These are phyloP conservation scores for Candida coquimbonensis DNA, from an alignment of 805 yeast genomes.

Conservation along the genomic window DNA sequence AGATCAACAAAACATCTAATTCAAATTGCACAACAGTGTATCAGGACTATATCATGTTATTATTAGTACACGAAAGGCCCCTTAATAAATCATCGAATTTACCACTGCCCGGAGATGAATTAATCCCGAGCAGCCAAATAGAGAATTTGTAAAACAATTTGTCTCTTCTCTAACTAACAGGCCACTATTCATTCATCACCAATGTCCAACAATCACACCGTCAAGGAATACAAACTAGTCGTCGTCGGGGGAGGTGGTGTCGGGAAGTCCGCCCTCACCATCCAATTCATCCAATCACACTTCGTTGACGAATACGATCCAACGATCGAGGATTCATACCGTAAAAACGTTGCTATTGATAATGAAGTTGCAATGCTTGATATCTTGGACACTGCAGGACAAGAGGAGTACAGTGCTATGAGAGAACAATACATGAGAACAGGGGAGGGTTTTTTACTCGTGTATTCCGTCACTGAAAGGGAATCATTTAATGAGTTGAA, in stretches of 20 bases:
- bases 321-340: slow-evolving; percentile 87
- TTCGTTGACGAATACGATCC: slow-evolving; percentile 98
- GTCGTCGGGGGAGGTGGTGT: slow-evolving; percentile 99
- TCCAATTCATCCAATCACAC: slow-evolving; percentile 88
- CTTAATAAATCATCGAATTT: too few relatives aligned
- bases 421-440: slow-evolving; percentile 93
- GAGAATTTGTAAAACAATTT: too few relatives aligned
- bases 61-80: too few relatives aligned
- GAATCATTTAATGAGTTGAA: slow-evolving; percentile 80
- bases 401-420: slow-evolving; percentile 92
- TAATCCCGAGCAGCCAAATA: too few relatives aligned
- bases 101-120: too few relatives aligned
- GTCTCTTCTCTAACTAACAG: too few relatives aligned
- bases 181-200: background rate
- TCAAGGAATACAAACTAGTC: slow-evolving; percentile 82
- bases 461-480: slow-evolving; percentile 80
- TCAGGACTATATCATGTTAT: too few relatives aligned
- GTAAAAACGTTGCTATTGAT: slow-evolving; percentile 84
- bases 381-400: slow-evolving; percentile 96
- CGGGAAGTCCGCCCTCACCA: slow-evolving; percentile 94
- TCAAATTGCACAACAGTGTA: too few relatives aligned
- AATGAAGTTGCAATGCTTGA: slow-evolving; percentile 72
- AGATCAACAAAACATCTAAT: too few relatives aligned
- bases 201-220: slow-evolving; percentile 23
- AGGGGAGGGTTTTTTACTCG: slow-evolving; percentile 89